Evolutionary conservation across 768 basidiomycete species (phyloP).

Genomic region (Mycena galopus): DNA sequence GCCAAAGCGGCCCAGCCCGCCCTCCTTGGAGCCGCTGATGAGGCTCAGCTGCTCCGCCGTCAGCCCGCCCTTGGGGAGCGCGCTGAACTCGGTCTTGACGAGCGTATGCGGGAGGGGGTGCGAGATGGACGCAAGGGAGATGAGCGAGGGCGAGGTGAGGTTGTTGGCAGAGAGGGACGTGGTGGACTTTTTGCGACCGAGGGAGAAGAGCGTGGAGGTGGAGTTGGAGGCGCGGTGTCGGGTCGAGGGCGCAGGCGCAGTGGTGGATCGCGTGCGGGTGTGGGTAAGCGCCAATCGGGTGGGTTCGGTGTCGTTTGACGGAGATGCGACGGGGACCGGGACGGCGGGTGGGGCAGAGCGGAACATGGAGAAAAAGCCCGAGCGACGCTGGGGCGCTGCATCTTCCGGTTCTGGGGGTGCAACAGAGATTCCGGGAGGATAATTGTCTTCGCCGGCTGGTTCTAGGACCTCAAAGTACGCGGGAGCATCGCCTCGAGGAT

Average conservation of each 20-base stretch:
- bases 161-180: conserved; percentile 55
- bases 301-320: conserved; percentile 9
- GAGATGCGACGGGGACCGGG: conserved; percentile 31
- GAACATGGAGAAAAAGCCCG: conserved; percentile 61
- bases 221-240: conserved; percentile 54
- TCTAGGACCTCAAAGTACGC: conserved; percentile 73
- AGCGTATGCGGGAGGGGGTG: conserved; percentile 82
- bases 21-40: conserved; percentile 73
- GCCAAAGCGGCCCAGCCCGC: conserved; percentile 72
- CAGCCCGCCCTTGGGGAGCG: conserved; percentile 70
- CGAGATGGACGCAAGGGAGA: conserved; percentile 82
- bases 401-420: conserved; percentile 39
- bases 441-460: conserved; percentile 35
- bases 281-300: conserved; percentile 26
- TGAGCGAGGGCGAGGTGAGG: conserved; percentile 74
- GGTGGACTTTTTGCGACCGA: conserved; percentile 62
- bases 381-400: conserved; percentile 47
- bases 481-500: conserved; percentile 74
- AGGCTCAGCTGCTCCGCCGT: conserved; percentile 76
- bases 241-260: conserved; percentile 39
- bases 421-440: conserved; percentile 31
- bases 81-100: conserved; percentile 74
- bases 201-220: conserved; percentile 60
- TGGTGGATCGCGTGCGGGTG: conserved; percentile 40
- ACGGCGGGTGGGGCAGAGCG: conserved; percentile 44